phyloP scores from a whole-genome alignment of 345 rosid genomes.

The Heritiera fomes region DNA sequence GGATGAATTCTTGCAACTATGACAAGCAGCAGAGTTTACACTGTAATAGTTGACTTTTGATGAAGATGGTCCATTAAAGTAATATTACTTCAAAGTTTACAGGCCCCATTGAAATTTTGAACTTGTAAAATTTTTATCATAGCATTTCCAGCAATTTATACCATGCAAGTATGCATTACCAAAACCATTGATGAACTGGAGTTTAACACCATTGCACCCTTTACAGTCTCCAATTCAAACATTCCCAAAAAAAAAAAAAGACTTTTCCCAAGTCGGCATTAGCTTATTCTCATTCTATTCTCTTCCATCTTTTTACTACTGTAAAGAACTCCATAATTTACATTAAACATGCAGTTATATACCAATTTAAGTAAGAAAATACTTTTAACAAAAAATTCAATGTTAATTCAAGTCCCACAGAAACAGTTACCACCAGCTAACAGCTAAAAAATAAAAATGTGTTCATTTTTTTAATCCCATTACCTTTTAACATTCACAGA shows the following conservation, averaged over 20 bases:
- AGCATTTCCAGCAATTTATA: background rate
- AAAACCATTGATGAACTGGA: background rate
- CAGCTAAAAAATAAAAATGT: background rate
- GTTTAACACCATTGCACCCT: background rate
- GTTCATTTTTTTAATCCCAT: background rate
- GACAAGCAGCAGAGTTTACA: background rate
- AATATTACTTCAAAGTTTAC: background rate
- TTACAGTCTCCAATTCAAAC: background rate
- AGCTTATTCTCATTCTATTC: background rate
- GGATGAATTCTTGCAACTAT: background rate
- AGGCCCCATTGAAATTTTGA: background rate
- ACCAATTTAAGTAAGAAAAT: background rate
- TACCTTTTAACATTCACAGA: background rate
- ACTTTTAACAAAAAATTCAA: background rate
- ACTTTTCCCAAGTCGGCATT: background rate
- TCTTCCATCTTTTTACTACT: background rate
- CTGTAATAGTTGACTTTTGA: background rate
- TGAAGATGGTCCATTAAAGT: background rate
- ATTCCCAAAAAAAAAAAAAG: background rate
- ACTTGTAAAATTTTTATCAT: background rate
- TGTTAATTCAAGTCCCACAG: background rate
- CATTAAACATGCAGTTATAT: background rate
- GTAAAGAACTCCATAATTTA: background rate
- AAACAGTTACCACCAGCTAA: constrained; percentile 3
- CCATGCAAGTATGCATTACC: background rate